Conservation (phyloP, 768 basidiomycete genomes). For the Boletus subparvulus region DNA sequence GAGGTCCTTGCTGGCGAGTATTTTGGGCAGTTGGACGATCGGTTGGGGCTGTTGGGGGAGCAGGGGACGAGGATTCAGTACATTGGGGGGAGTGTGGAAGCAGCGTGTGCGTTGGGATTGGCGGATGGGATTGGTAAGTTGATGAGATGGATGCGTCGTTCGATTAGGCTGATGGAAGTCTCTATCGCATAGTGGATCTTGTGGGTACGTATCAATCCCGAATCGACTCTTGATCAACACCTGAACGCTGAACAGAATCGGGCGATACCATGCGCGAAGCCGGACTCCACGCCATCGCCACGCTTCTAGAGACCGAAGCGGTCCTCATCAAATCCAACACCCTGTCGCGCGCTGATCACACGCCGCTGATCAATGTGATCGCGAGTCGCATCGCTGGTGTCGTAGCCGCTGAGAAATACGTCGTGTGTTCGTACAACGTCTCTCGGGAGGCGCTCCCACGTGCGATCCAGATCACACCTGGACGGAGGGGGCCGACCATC, state of each 20-base stretch:
- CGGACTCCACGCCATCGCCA: conserved; percentile 90
- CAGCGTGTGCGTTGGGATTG: conserved; percentile 92
- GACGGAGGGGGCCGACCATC: conserved; percentile 85
- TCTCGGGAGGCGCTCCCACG: conserved; percentile 56
- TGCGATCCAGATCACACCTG: conserved; percentile 79
- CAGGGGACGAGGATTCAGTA: conserved; percentile 85
- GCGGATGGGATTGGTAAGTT: conserved; percentile 92
- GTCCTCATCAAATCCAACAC: conserved; percentile 83
- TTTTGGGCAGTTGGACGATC: conserved; percentile 66
- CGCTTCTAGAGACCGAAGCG: conserved; percentile 82
- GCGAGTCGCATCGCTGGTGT: conserved; percentile 90
- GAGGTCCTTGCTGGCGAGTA: conserved; percentile 82
- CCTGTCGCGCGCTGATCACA: conserved; percentile 61
- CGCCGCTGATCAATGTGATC: conserved; percentile 72
- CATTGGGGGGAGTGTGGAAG: conserved; percentile 97
- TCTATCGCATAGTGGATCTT: conserved; percentile 70
- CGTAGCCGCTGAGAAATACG: conserved; percentile 81
- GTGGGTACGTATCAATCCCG: conserved; percentile 64
- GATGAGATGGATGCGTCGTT: background rate
- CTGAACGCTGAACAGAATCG: conserved; percentile 62
- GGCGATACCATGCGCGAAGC: conserved; percentile 99
- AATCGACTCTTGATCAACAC: background rate
- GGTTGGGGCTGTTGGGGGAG: conserved; percentile 49
- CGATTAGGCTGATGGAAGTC: background rate
- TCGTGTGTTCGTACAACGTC: conserved; percentile 92